Percentiles rank a stretch among this genome's conserved stretches.
Conservation (phyloP, 1,284 basidiomycete genomes). For the Rhodotorula sp. region DNA sequence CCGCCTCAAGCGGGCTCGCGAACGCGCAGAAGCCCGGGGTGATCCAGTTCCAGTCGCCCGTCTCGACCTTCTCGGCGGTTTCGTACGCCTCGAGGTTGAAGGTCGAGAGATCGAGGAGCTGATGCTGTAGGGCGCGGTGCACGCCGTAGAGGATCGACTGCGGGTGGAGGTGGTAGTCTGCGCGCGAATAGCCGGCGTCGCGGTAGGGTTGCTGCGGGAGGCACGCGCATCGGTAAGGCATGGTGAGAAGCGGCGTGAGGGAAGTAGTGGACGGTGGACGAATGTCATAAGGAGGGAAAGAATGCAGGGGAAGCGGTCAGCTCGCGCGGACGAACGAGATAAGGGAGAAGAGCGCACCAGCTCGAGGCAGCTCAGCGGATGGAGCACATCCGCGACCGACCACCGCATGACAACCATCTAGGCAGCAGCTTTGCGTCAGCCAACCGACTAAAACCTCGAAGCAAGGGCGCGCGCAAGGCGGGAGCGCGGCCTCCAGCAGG, state of each 20-base stretch:
- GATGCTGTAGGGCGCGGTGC: slow-evolving; percentile 88
- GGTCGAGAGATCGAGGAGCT: slow-evolving; percentile 85
- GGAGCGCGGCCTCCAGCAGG: too few relatives aligned
- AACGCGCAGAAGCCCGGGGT: slow-evolving; percentile 70
- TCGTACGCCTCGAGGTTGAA: slow-evolving; percentile 84
- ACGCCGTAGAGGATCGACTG: slow-evolving; percentile 89
- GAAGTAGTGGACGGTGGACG: not conserved
- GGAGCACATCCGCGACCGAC: slow-evolving; percentile 92
- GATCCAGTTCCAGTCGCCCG: slow-evolving; percentile 98
- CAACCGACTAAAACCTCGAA: too few relatives aligned
- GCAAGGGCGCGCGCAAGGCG: too few relatives aligned
- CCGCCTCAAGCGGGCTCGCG: slow-evolving; percentile 82
- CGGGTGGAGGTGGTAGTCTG: slow-evolving; percentile 81
- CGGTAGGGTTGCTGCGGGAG: slow-evolving; percentile 68
- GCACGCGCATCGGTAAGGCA: not conserved
- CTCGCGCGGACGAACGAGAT: not conserved
- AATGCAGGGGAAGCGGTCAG: not conserved
- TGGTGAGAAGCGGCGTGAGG: too few relatives aligned
- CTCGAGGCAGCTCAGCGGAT: slow-evolving; percentile 73
- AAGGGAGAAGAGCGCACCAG: slow-evolving; percentile 28
- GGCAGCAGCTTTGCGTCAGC: not conserved
- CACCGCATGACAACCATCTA: slow-evolving; percentile 92
- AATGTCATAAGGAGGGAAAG: too few relatives aligned
- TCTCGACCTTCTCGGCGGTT: slow-evolving; percentile 85
- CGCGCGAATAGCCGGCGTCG: slow-evolving; percentile 89